Conservation (phyloP, 805 yeast genomes). For the Wickerhamomyces silvicola region DNA sequence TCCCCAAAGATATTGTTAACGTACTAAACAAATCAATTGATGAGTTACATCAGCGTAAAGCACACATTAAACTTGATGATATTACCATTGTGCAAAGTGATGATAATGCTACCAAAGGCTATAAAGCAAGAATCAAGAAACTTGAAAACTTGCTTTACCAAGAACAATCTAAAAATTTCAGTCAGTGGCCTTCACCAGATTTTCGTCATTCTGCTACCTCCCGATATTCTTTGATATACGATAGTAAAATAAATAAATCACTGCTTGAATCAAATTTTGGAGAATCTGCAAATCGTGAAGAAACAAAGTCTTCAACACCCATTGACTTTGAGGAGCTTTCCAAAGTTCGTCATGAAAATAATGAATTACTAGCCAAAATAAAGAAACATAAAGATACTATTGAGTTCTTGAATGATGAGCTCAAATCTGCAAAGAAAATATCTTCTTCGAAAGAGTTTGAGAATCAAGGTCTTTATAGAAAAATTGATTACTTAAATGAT, state of each 20-base stretch:
- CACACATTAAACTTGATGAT: slow-evolving; percentile 6
- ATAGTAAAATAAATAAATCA: background rate
- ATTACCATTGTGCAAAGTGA: slow-evolving; percentile 3
- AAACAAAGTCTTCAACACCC: no score
- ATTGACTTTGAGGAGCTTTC: slow-evolving; percentile 5
- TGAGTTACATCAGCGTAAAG: slow-evolving; percentile 25
- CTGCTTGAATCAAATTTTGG: slow-evolving; percentile 3
- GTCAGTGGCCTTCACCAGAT: slow-evolving; percentile 33
- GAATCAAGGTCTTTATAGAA: slow-evolving; percentile 2
- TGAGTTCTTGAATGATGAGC: slow-evolving; percentile 11
- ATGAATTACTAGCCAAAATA: slow-evolving; percentile 5
- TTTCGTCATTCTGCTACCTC: slow-evolving; percentile 5
- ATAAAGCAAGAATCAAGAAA: slow-evolving; percentile 66
- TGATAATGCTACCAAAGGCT: slow-evolving; percentile 46
- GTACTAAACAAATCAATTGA: slow-evolving; percentile 33
- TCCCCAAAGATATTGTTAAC: slow-evolving; percentile 28
- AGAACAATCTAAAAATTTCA: slow-evolving; percentile 52
- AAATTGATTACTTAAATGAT: no score
- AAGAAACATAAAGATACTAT: slow-evolving; percentile 7
- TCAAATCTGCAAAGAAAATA: slow-evolving; percentile 10
- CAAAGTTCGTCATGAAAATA: slow-evolving; percentile 10
- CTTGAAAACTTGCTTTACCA: slow-evolving; percentile 75
- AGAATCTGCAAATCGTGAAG: slow-evolving; percentile 1
- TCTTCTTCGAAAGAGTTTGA: slow-evolving; percentile 12
- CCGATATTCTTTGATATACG: slow-evolving; percentile 5